Base-by-base conservation (phyloP, 352 stramenopile species). In the Phytophthora crassamura region DNA sequence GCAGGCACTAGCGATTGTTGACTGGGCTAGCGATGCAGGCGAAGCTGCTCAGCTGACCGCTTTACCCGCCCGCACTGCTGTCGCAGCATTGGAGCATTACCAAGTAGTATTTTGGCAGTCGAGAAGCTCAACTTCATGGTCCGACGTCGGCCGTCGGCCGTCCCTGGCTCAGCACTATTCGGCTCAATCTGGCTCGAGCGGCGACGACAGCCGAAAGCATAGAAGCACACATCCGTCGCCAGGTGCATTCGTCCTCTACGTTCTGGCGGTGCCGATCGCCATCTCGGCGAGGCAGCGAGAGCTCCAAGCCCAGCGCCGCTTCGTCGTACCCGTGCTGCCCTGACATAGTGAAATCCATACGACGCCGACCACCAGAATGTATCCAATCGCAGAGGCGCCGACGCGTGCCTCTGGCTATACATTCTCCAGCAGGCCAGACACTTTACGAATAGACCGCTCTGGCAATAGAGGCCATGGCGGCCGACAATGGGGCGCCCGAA, bases 381-480 rank as follows among this genome's bases (percentile, higher is more conserved):
- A 20, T n/a, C 45, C 45, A 58, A 58, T 42, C 22, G 16, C 12
- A n/a, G n/a, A n/a, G 22, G 22, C 22, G 15, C 25, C 46, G 34
- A 39, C 50, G 38, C 38, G 50, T 58, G 50, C 35, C 50, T 58
- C 50, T 12, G 50, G 34, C 50, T 58, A 22, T 36, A 50, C 25
- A 32, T 51, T n/a, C 32, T 16, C 41, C 36, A 49, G 40, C 36
- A n/a, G 15, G 18, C 39, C 28, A 20, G 30, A 16, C 52, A 60
- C 28, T 51, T 60, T n/a, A n/a, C n/a, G n/a, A n/a, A n/a, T n/a
- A n/a, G n/a, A n/a, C 36, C 16, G 33, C 54, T 28, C 18, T 18
- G 22, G 22, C 22, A 25, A 58, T 25, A 22, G 22, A 11, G 36
- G 46, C 4, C 7, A 53, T 53, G 54, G 32, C 54, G 40, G 54